Evolutionary conservation across 306 rosid species (phyloP).

Genomic region (Alnus rubra): DNA sequence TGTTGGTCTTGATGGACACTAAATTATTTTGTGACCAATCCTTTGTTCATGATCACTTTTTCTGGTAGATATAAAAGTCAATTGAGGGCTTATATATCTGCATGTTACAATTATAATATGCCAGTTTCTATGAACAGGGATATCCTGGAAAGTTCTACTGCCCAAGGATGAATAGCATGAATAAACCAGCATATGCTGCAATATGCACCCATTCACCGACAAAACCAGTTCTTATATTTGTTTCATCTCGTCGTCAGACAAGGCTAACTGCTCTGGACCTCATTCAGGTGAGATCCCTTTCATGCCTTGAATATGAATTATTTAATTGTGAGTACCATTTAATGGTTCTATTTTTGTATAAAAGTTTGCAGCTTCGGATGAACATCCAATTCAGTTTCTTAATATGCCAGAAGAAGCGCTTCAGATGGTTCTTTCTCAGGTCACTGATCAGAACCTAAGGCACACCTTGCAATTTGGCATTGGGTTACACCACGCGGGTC

Average conservation of each 20-base stretch:
- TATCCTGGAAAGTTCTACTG: constrained; percentile 98
- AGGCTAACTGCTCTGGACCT: constrained; percentile 94
- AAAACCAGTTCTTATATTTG: constrained; percentile 97
- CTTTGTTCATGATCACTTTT: constrained; percentile 3
- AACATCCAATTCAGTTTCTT: constrained; percentile 85
- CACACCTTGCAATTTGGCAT: constrained; percentile 97
- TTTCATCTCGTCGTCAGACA: constrained; percentile 96
- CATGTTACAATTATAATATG: not conserved
- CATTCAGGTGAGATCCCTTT: constrained; percentile 65
- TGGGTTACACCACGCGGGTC: constrained; percentile 94
- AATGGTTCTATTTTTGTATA: constrained; percentile 24
- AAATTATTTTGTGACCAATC: not conserved
- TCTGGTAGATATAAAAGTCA: not conserved
- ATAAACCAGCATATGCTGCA: constrained; percentile 96
- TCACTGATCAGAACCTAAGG: constrained; percentile 84
- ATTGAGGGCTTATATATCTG: constrained; percentile 9
- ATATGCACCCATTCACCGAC: constrained; percentile 96
- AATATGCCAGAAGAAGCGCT: constrained; percentile 79
- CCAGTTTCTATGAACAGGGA: constrained; percentile 51
- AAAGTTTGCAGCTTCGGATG: constrained; percentile 95
- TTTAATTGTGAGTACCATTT: constrained; percentile 23
- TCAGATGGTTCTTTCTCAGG: constrained; percentile 92
- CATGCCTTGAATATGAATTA: constrained; percentile 22
- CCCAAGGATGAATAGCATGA: constrained; percentile 99
- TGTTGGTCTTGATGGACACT: not conserved